These are phyloP conservation scores for Torulaspora gathmanii DNA, from an alignment of 805 yeast genomes.

Conservation along the genomic window DNA sequence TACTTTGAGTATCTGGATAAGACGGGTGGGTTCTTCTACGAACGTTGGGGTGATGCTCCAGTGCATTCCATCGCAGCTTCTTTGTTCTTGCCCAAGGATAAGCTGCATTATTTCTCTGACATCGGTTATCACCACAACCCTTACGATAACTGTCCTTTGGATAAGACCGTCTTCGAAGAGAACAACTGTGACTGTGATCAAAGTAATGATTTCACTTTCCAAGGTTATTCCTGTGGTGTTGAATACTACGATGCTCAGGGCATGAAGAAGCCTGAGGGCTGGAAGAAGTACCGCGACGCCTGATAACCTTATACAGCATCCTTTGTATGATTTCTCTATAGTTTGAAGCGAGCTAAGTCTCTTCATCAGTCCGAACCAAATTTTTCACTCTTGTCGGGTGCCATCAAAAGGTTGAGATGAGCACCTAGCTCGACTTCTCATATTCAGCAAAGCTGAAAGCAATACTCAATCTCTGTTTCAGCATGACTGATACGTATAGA, in stretches of 20 bases:
- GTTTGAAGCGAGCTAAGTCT: not conserved
- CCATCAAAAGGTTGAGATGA: not conserved
- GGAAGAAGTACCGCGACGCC: conserved; percentile 44
- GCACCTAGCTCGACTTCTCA: not conserved
- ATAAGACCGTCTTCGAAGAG: conserved; percentile 49
- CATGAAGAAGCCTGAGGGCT: conserved; percentile 53
- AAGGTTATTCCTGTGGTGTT: conserved; percentile 62
- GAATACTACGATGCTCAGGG: conserved; percentile 51
- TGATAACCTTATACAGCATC: not conserved
- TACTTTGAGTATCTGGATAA: conserved; percentile 65
- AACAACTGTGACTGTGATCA: conserved; percentile 73
- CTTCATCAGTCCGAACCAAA: not conserved
- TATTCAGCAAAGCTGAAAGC: not conserved
- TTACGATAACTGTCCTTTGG: conserved; percentile 70
- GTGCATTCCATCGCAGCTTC: conserved; percentile 79
- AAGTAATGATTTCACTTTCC: conserved; percentile 66
- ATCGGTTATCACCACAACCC: conserved; percentile 79
- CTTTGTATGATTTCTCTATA: not conserved
- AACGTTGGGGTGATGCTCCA: conserved; percentile 92
- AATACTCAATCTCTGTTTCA: not conserved
- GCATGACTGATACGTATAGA: conserved; percentile 13
- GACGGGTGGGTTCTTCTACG: conserved; percentile 80
- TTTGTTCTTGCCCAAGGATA: conserved; percentile 57
- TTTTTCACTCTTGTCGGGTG: not conserved
- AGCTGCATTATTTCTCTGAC: conserved; percentile 71